Evolutionary conservation across 176 grass and related monocot genomes (phyloP), one percentile per base, ranked within the genome.

Genomic region (Aegilops bicornis): DNA sequence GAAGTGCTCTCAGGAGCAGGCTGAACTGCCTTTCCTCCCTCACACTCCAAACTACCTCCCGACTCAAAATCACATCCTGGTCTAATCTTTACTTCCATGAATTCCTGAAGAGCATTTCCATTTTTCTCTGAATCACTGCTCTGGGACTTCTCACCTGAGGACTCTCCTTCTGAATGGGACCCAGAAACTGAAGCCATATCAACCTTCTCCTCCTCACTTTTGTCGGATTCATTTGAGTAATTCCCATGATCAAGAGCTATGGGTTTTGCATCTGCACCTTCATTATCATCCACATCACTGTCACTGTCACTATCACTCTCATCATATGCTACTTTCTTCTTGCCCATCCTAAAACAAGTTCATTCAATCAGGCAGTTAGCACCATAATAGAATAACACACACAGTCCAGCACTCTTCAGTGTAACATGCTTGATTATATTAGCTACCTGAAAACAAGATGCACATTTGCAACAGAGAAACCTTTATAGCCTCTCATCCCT

Each of bases 281-380:
- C 88, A 13, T 71, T 64, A 79, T 92, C 94, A 84, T 89, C 80
- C 72, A 88, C 64, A 54, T 92, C 86, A 54, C 82, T 92, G 66
- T 93, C 96, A 54, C 84, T 92, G 40, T 90, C 95, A 69, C 85
- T 89, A 19, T 91, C 88, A 10, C 85, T 93, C 60, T 92, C 93
- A 73, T 82, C 92, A 13, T 93, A 89, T 75, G 86, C 90, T 77
- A 92, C 63, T 47, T 93, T 99, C 25, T 96, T 92, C 85, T 98
- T 96, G 16, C 97, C 97, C 90, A 99, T 48, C 97, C 97, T 99
- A 84, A 79, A 45, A 89, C 4, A 86, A 86, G 58, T 70, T 3
- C 56, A 69, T 35, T 36, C 79, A 86, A 70, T 64, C 30, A 84
- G 71, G 4, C 64, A 77, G 47, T 43, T 35, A 60, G 59, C 77